Evolutionary conservation across 2,329 filamentous ascomycete species (phyloP).

Genomic region (Botrytis cinerea): DNA sequence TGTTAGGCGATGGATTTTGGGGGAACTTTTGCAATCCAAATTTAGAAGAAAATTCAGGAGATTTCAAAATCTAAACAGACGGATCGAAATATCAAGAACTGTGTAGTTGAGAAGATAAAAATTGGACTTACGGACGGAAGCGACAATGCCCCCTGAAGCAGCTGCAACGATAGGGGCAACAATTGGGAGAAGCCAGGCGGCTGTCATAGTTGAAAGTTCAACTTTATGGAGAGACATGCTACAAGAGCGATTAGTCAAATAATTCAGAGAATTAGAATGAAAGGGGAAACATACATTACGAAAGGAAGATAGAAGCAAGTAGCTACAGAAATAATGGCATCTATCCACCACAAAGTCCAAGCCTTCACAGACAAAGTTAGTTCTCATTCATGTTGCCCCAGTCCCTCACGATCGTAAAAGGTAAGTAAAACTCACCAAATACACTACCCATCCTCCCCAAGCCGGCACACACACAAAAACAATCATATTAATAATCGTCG

Average conservation of each 20-base stretch:
- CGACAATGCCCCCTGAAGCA: constrained; percentile 64
- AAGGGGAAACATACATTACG: constrained; percentile 49
- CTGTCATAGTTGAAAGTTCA: constrained; percentile 60
- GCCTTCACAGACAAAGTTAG: constrained; percentile 40
- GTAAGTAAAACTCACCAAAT: constrained; percentile 43
- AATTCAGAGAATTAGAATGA: not conserved
- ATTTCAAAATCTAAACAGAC: not conserved
- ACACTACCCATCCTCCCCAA: constrained; percentile 61
- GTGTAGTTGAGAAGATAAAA: not conserved
- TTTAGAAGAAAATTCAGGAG: not conserved
- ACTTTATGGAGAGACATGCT: constrained; percentile 44
- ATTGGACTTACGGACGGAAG: constrained; percentile 46
- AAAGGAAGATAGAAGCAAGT: constrained; percentile 58
- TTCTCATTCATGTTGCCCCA: constrained; percentile 21
- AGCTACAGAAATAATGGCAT: constrained; percentile 53
- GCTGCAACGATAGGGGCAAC: constrained; percentile 67
- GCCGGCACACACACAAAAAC: constrained; percentile 58
- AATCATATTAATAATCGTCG: constrained; percentile 68
- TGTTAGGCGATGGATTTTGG: not conserved
- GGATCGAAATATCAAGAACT: not conserved
- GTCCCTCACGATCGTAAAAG: not conserved
- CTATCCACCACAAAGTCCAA: constrained; percentile 61
- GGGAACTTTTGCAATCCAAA: too few relatives aligned
- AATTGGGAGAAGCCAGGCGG: constrained; percentile 65
- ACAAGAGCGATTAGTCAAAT: constrained; percentile 18